Evolutionary conservation across 495 filamentous ascomycete species (phyloP).

Genomic region (Chaetomidium leptoderma): DNA sequence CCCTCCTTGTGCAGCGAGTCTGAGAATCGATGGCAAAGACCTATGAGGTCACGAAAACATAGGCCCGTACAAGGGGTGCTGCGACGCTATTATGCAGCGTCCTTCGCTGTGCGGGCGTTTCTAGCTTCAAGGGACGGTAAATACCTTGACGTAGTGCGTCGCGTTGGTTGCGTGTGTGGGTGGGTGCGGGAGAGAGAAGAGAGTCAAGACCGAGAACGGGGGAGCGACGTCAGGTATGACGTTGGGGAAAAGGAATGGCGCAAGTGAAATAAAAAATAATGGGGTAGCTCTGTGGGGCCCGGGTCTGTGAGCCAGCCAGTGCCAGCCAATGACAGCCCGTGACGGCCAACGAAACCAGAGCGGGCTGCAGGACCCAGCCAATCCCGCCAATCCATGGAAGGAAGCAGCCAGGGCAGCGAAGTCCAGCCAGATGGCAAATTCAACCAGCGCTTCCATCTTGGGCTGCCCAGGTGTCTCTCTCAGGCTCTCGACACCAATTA

Average conservation of each 20-base stretch:
- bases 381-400: too few relatives aligned
- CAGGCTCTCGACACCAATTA: background rate
- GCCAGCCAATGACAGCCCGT: background rate
- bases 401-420: background rate
- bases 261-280: conserved; percentile 34
- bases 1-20: conserved; percentile 23
- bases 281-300: conserved; percentile 19
- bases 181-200: conserved; percentile 28
- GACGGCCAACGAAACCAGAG: background rate
- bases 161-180: conserved; percentile 15
- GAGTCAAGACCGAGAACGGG: conserved; percentile 29
- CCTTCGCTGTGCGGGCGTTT: conserved; percentile 10
- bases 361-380: conserved; percentile 1
- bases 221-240: conserved; percentile 41
- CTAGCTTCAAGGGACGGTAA: conserved; percentile 17
- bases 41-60: conserved; percentile 24
- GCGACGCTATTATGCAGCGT: conserved; percentile 31
- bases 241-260: conserved; percentile 37
- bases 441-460: background rate
- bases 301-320: conserved; percentile 9
- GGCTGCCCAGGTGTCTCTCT: background rate
- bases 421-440: conserved; percentile 5
- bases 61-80: conserved; percentile 25
- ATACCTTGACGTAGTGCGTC: conserved; percentile 29
- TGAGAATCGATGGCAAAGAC: conserved; percentile 10